Base-by-base conservation (phyloP, 805 yeast species). In the Blastobotrys peoriensis region DNA sequence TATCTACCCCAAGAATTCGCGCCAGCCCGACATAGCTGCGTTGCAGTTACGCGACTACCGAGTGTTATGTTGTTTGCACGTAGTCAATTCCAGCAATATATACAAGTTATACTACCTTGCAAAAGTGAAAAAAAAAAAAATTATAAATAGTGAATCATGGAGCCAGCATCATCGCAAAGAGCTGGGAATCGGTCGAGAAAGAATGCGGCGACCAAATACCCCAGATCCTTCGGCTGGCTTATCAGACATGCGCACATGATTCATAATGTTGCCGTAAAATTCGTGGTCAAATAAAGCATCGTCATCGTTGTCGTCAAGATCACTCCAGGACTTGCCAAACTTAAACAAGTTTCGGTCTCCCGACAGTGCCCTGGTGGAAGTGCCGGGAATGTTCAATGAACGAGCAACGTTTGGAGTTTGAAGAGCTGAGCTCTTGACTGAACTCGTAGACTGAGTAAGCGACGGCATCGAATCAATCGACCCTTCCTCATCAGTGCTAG, bases 311-410 rank as follows among this genome's bases (percentile, higher is more conserved):
- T 52, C 58, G 38, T 55, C 61, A 37, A 54, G 27, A 39, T 58
- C 61, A 36, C 58, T 39, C 62, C 62, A 58, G 38, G 57, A 53
- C 50, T 55, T 56, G 41, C 59, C 58, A 30, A 58, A 53, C 48
- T 57, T 57, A 41, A 55, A 43, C 34, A 51, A 47, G 43, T 54
- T 54, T n/a, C 46, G 44, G 42, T 41, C 33, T 39, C 38, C 43
- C 36, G 37, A 23, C 45, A 17, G 43, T 38, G 38, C 46, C 41
- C 38, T 21, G 43, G 35, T 3, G 38, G 42, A 39, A 13, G 36
- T 23, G 30, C 38, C 16, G 40, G 36, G n/a, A 40, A 35, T n/a
- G 38, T 36, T 38, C 23, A 33, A 38, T 19, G 41, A 37, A 28
- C 38, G 21, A 36, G 43, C 38, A 28, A 10, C 20, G 35, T 43